Conservation (phyloP, 305 asterid genomes). For the Fraxinus velutina region DNA sequence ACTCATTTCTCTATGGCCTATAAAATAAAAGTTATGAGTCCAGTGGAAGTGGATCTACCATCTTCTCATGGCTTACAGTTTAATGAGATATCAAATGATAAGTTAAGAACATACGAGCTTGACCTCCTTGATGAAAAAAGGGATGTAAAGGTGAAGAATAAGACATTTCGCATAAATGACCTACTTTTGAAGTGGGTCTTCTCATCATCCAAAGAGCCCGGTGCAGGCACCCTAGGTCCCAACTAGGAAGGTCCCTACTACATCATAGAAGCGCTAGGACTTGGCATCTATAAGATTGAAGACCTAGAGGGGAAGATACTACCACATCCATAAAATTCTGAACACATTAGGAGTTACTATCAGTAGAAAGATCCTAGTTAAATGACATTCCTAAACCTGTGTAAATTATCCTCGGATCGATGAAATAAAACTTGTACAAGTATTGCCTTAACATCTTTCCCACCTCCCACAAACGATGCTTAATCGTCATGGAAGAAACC, state of each 20-base stretch:
- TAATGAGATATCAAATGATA: not conserved
- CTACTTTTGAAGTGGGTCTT: not conserved
- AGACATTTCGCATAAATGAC: not conserved
- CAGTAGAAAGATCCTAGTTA: not conserved
- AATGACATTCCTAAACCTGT: not conserved
- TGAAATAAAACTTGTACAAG: not conserved
- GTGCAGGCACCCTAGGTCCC: not conserved
- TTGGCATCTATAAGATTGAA: not conserved
- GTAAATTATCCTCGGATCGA: not conserved
- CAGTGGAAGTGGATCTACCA: not conserved
- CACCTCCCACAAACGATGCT: not conserved
- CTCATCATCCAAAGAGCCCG: not conserved
- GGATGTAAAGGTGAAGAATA: not conserved
- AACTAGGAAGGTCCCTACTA: not conserved
- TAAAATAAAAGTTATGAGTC: not conserved
- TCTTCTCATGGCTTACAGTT: not conserved
- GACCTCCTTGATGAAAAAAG: not conserved
- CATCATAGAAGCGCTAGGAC: not conserved
- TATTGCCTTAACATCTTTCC: not conserved
- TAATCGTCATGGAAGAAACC: not conserved
- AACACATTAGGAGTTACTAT: not conserved
- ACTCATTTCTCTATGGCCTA: not conserved
- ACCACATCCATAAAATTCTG: not conserved
- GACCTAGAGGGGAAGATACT: not conserved
- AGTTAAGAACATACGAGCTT: not conserved